These are phyloP conservation scores for Eutrema heterophyllum DNA, from an alignment of 345 rosid species.

Conservation along the genomic window DNA sequence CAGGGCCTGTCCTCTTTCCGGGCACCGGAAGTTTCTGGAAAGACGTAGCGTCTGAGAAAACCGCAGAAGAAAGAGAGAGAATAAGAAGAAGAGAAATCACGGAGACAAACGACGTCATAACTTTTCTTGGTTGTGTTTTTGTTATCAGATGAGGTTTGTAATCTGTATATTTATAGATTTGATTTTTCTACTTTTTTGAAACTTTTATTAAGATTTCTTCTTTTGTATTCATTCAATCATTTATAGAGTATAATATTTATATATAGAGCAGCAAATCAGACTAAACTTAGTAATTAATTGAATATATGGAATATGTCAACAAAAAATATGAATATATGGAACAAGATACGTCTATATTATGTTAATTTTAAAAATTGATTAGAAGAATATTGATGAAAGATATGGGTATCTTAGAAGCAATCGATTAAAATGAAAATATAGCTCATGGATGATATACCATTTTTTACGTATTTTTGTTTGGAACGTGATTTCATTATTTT, in stretches of 20 bases:
- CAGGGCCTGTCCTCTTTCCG: constrained; percentile 25
- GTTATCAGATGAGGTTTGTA: neutral
- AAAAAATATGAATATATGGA: neutral
- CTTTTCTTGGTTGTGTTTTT: constrained; percentile 3
- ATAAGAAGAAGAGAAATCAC: constrained; percentile 7
- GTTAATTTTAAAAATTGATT: neutral
- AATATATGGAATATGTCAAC: neutral
- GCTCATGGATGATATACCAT: no score
- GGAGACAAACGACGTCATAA: constrained; percentile 17
- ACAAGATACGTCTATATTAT: neutral
- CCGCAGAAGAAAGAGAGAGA: constrained; percentile 18
- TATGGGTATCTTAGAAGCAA: neutral
- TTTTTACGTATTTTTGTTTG: no score
- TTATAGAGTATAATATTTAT: neutral
- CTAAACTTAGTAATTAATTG: neutral
- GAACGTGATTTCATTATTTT: no score
- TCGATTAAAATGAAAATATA: neutral
- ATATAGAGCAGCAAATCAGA: neutral
- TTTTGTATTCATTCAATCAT: neutral
- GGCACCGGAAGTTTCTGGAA: constrained; percentile 23
- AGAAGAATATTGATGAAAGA: neutral
- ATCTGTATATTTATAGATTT: constrained; percentile 9
- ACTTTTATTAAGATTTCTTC: neutral
- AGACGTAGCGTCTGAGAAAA: neutral
- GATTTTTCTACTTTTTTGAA: neutral